Conservation (phyloP, 2,329 filamentous ascomycete genomes). For the Mariannaea sp. region DNA sequence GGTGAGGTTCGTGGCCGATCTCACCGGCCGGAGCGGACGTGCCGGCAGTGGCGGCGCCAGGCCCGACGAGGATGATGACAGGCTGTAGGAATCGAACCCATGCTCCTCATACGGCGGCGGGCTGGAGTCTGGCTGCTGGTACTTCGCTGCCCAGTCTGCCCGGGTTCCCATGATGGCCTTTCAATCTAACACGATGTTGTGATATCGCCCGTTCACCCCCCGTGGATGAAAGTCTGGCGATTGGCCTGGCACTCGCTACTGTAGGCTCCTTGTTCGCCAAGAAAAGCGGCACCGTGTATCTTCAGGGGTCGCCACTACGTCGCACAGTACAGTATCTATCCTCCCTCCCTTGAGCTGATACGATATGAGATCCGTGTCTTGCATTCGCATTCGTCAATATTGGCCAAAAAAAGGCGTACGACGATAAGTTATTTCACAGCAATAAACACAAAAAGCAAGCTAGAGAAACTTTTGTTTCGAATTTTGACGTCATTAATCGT, state of each 20-base stretch:
- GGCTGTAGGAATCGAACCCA: conserved; percentile 15
- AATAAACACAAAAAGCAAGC: too few species aligned
- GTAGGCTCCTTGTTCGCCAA: conserved; percentile 4
- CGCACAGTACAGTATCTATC: conserved; percentile 6
- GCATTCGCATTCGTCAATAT: background rate
- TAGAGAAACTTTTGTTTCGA: background rate
- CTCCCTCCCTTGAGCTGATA: background rate
- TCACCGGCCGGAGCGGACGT: conserved; percentile 33
- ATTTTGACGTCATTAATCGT: conserved; percentile 5
- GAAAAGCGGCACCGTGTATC: conserved; percentile 17
- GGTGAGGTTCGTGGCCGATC: conserved; percentile 34
- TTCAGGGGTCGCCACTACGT: conserved; percentile 7
- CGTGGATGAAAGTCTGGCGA: too few species aligned
- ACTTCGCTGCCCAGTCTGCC: conserved; percentile 20
- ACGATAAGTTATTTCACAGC: too few species aligned
- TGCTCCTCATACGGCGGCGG: conserved; percentile 13
- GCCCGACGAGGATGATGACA: conserved; percentile 5
- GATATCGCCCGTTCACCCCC: background rate
- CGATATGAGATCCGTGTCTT: too few species aligned
- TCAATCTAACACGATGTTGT: background rate
- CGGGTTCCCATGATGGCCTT: conserved; percentile 7
- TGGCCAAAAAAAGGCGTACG: too few species aligned
- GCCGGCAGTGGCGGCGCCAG: conserved; percentile 26
- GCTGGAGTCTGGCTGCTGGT: conserved; percentile 18
- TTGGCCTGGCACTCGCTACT: too few species aligned